These are phyloP conservation scores for Tolypocladium endophyticum DNA, from an alignment of 2,329 filamentous ascomycete genomes.

Conservation along the genomic window DNA sequence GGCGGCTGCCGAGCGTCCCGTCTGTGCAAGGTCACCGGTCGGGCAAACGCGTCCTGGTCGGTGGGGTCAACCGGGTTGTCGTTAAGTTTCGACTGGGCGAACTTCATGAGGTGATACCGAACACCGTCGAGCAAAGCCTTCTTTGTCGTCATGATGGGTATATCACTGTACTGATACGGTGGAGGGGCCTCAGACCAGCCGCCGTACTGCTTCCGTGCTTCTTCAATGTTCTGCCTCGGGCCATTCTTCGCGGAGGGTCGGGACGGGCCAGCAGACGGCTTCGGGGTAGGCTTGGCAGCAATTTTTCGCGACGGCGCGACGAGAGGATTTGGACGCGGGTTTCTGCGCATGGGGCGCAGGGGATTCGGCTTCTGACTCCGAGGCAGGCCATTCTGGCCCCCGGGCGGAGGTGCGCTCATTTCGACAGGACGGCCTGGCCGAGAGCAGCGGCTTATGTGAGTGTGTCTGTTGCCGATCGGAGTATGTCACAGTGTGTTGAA, in stretches of 20 bases:
- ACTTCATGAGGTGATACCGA: slow-evolving; percentile 79
- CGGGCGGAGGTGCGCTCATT: slow-evolving; percentile 35
- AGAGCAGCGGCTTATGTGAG: not conserved
- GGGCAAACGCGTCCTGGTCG: slow-evolving; percentile 68
- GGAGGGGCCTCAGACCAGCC: slow-evolving; percentile 48
- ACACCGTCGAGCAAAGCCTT: slow-evolving; percentile 67
- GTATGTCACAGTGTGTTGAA: not conserved
- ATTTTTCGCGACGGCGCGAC: slow-evolving; percentile 46
- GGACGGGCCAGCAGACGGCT: slow-evolving; percentile 8
- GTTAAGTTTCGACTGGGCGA: slow-evolving; percentile 47
- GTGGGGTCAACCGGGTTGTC: slow-evolving; percentile 57
- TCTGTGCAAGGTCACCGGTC: slow-evolving; percentile 80
- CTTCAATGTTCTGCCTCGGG: slow-evolving; percentile 25
- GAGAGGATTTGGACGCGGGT: slow-evolving; percentile 45
- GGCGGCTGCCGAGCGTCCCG: slow-evolving; percentile 68
- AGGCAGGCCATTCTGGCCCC: slow-evolving; percentile 21
- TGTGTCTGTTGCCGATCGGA: not conserved
- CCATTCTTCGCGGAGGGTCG: slow-evolving; percentile 14
- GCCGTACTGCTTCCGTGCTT: slow-evolving; percentile 33
- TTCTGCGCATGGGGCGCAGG: slow-evolving; percentile 28
- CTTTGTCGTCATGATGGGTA: slow-evolving; percentile 74
- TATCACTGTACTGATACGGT: slow-evolving; percentile 37
- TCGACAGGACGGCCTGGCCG: slow-evolving; percentile 3
- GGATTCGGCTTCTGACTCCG: slow-evolving; percentile 22
- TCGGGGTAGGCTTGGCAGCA: slow-evolving; percentile 11